Evolutionary conservation across 768 basidiomycete genomes (phyloP).

Genomic region (Naganishia randhawae): DNA sequence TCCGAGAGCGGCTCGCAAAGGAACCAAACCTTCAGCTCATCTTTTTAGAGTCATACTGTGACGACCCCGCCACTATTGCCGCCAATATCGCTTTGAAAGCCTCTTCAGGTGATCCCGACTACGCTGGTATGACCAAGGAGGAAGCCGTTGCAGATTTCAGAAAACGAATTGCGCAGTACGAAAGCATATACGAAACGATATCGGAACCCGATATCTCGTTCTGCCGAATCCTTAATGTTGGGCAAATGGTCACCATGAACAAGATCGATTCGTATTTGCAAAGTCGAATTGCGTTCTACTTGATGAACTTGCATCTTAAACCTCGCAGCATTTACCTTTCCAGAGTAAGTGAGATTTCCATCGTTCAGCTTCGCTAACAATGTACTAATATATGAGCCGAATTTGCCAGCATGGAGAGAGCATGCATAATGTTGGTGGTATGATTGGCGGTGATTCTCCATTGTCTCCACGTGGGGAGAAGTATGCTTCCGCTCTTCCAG

Average conservation of each 20-base stretch:
- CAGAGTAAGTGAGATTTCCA: slow-evolving; percentile 58
- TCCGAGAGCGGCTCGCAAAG: slow-evolving; percentile 73
- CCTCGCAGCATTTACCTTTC: slow-evolving; percentile 96
- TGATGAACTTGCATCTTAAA: slow-evolving; percentile 97
- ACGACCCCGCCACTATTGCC: slow-evolving; percentile 88
- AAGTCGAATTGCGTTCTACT: slow-evolving; percentile 93
- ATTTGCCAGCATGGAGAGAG: slow-evolving; percentile 85
- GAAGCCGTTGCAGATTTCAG: slow-evolving; percentile 85
- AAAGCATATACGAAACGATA: slow-evolving; percentile 91
- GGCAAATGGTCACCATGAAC: slow-evolving; percentile 74
- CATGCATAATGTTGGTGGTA: slow-evolving; percentile 90
- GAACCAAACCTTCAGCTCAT: slow-evolving; percentile 84
- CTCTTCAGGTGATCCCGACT: slow-evolving; percentile 93
- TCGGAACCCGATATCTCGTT: slow-evolving; percentile 86
- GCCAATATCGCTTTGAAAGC: slow-evolving; percentile 96
- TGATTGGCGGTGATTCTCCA: slow-evolving; percentile 94
- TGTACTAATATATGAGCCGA: neutral
- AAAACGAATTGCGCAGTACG: slow-evolving; percentile 85
- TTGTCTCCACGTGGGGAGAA: slow-evolving; percentile 77
- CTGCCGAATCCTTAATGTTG: slow-evolving; percentile 87
- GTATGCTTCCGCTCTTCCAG: slow-evolving; percentile 81
- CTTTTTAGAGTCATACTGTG: slow-evolving; percentile 91
- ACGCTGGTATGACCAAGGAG: slow-evolving; percentile 79
- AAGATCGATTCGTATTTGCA: slow-evolving; percentile 90
- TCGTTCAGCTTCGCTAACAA: neutral